Evolutionary conservation across 2,329 filamentous ascomycete genomes (phyloP), one percentile per base, ranked within the genome.

Genomic region (Arthrocladium fulminans): DNA sequence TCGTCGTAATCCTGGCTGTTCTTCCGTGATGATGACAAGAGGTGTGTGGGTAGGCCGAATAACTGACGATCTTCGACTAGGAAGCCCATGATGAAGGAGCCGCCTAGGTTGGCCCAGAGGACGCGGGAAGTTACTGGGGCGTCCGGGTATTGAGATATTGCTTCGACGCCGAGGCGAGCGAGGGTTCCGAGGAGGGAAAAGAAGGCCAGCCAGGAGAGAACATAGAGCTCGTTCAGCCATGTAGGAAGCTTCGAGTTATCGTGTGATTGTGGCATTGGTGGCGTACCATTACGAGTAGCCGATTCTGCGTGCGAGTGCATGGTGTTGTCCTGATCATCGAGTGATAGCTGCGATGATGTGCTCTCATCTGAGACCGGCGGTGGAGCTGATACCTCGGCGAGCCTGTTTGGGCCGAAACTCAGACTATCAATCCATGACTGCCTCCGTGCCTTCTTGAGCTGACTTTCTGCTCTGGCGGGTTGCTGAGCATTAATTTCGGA

Each of bases 101-200:
- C 88, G 2, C 73, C 80, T 40, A 94, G 80, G 59, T 95, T 94
- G 52, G 87, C 82, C 88, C 88, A 95, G 9, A 92, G 67, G 2
- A 83, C 80, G 47, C 78, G 75, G 50, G 86, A 87, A 6, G 77
- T 70, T 15, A 89, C 70, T 0, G 87, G 86, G 0, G 84, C 77
- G n/a, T 80, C 82, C 1, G 83, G 82, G 61, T 90, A 94, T 44
- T 75, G 79, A 0, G 86, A 89, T 39, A 94, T 68, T 43, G 82
- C 81, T 59, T 86, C 79, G 7, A 94, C 68, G 8, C 86, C 88
- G 1, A 94, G 67, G 8, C 88, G 78, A 1, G 86, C 83, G 19
- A 94, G 74, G 0, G 87, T 90, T 24, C 88, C 88, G 35, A 88
- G 64, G 19, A 94, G 74, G 22, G 88, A 81, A 65, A 94, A 94